Evolutionary conservation across 805 yeast species (phyloP), one percentile per base, ranked within the genome.

Genomic region (Nakazawaea holstii): DNA sequence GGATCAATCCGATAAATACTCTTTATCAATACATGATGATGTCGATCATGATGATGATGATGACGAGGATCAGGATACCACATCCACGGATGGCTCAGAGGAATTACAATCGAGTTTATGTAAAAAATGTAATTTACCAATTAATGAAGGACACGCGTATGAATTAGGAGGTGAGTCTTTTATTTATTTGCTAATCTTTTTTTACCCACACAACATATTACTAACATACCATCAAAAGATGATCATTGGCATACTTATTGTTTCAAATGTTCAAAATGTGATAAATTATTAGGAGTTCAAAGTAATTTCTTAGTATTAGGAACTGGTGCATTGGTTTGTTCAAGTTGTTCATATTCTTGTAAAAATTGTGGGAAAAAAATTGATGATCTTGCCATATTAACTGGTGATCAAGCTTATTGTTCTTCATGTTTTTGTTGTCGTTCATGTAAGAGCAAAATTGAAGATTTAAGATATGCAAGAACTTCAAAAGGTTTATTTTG

Each of bases 221-320:
- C 43, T 41, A 41, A 41, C 43, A 10, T 17, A 11, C 5, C 6
- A 15, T 43, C n/a, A n/a, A n/a, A n/a, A 43, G 50, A 48, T 10
- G 92, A 89, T 60, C 79, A 96, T 53, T 94, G 99, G 99, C 99
- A 94, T 64, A 85, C 89, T 48, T 77, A 85, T 52, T 94, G 99
- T 66, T 94, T 94, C 67, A 75, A 81, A 41, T 94, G 99, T 66
- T 85, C 95, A 46, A 84, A 84, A 55, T 94, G 99, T 65, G 72
- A 77, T 33, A 76, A 79, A 55, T 76, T 82, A 33, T 69, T 94
- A 47, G 96, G 95, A 26, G 87, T 95, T 52, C 85, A 89, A 58
- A 84, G 95, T 24, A 91, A 91, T 64, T 88, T 94, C 64, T 69
- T 94, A 45, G 97, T 92, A 1, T 70, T 94, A 41, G 98, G 97